These are phyloP conservation scores for Lagenidium giganteum DNA, from an alignment of 352 stramenopile genomes.

Conservation along the genomic window DNA sequence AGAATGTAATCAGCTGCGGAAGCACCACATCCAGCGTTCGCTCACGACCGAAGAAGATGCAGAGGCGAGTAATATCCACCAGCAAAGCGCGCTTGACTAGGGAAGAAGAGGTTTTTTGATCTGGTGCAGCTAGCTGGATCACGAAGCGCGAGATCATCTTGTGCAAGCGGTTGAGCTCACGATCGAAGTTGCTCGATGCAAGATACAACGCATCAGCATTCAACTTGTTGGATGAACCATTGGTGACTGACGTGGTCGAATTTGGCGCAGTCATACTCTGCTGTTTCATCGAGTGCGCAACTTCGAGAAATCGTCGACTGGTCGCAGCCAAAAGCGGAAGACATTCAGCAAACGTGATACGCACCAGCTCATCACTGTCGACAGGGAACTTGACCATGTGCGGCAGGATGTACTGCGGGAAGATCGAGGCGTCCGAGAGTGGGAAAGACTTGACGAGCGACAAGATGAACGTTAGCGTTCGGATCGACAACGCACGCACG, in stretches of 20 bases:
- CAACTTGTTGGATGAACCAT: no score
- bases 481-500: slow-evolving; percentile 88
- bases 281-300: slow-evolving; percentile 87
- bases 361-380: slow-evolving; percentile 86
- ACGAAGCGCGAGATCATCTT: slow-evolving; percentile 94
- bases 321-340: slow-evolving; percentile 91
- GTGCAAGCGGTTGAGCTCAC: slow-evolving; percentile 88
- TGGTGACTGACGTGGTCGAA: slow-evolving; percentile 25
- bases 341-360: slow-evolving; percentile 94
- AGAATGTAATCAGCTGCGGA: slow-evolving; percentile 95
- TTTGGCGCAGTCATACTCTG: slow-evolving; percentile 23
- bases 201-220: slow-evolving; percentile 62
- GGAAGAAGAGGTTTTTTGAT: slow-evolving; percentile 88
- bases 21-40: slow-evolving; percentile 94
- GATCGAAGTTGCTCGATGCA: slow-evolving; percentile 88
- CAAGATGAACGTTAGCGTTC: slow-evolving; percentile 88
- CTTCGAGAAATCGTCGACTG: slow-evolving; percentile 91
- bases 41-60: slow-evolving; percentile 96
- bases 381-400: slow-evolving; percentile 24
- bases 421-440: slow-evolving; percentile 94
- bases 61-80: slow-evolving; percentile 92
- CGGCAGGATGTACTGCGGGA: slow-evolving; percentile 96
- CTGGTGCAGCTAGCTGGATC: slow-evolving; percentile 88
- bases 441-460: slow-evolving; percentile 89
- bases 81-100: slow-evolving; percentile 94